A percentile compares a stretch with the other conserved stretches of the same genome.
phyloP scores from a whole-genome alignment of 2,329 filamentous ascomycete genomes.

The Septoria linicola region DNA sequence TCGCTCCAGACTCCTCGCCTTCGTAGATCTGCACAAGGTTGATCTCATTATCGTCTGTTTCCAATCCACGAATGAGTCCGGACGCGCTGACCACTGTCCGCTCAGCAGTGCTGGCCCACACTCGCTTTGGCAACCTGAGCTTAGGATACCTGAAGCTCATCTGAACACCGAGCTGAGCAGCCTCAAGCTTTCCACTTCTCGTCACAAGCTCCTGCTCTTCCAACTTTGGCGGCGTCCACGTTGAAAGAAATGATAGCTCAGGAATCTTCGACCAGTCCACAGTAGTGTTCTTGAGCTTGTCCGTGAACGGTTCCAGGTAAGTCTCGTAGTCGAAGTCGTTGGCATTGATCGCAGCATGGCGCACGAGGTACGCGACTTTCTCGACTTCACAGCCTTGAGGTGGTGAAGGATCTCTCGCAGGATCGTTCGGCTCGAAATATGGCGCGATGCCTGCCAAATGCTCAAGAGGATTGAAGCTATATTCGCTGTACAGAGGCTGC shows the following conservation, averaged over 20 bases:
- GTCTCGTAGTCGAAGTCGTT: conserved; percentile 55
- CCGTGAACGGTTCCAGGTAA: conserved; percentile 52
- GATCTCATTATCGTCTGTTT: conserved; percentile 54
- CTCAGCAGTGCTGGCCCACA: conserved; percentile 65
- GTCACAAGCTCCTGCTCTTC: conserved; percentile 60
- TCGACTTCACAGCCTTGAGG: conserved; percentile 54
- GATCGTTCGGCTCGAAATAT: conserved; percentile 51
- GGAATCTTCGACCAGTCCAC: conserved; percentile 59
- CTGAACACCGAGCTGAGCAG: conserved; percentile 58
- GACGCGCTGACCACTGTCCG: conserved; percentile 59
- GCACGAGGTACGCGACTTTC: conserved; percentile 50
- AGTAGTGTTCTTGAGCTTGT: conserved; percentile 60
- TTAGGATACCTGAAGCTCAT: conserved; percentile 59
- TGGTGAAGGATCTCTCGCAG: conserved; percentile 48
- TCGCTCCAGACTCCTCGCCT: conserved; percentile 56
- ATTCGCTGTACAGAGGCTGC: conserved; percentile 36
- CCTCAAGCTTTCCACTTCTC: conserved; percentile 60
- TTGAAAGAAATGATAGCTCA: conserved; percentile 55
- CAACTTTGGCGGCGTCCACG: conserved; percentile 57
- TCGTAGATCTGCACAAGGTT: conserved; percentile 58
- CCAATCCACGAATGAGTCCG: conserved; percentile 58
- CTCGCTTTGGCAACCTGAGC: conserved; percentile 53
- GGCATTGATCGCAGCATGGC: conserved; percentile 53
- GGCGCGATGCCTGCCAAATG: conserved; percentile 53
- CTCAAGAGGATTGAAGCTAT: conserved; percentile 49